phyloP scores from a whole-genome alignment of 75 land plant species.

The Adiantum capillusveneris region DNA sequence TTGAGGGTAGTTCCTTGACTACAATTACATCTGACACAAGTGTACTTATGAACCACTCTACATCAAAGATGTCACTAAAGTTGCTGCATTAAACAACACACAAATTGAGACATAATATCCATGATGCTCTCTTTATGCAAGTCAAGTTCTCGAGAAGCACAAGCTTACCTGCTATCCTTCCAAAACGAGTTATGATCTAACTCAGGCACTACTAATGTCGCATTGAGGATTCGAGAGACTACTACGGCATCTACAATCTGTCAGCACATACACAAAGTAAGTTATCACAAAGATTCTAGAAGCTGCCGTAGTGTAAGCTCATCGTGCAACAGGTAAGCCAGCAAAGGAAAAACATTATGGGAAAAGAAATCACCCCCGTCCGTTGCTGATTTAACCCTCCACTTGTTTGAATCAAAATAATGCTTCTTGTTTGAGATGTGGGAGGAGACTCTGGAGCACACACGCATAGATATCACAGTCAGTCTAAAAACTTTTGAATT shows the following conservation, averaged over 20 bases:
- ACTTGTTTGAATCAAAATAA: conserved; percentile 89
- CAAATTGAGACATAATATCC: background rate
- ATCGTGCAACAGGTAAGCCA: background rate
- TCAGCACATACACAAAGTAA: background rate
- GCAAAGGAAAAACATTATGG: background rate
- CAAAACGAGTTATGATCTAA: conserved; percentile 30
- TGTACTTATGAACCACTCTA: conserved; percentile 78
- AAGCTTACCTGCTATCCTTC: conserved; percentile 26
- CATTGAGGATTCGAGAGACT: conserved; percentile 26
- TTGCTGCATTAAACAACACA: conserved; percentile 52
- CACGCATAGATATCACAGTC: too few relatives aligned
- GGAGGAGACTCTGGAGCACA: conserved; percentile 1
- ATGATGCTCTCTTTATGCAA: background rate
- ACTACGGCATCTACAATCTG: conserved; percentile 37
- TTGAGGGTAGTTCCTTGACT: conserved; percentile 71
- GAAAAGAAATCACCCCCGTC: conserved; percentile 56
- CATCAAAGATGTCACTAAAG: conserved; percentile 86
- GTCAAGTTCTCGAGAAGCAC: background rate
- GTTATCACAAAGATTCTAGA: background rate
- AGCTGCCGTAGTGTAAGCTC: background rate
- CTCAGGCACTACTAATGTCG: conserved; percentile 26
- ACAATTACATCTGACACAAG: conserved; percentile 72
- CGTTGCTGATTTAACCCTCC: conserved; percentile 95
- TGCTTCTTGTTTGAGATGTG: conserved; percentile 51
- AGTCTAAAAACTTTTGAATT: too few relatives aligned